Percentiles rank a stretch among this genome's conserved stretches.
Conservation (phyloP, 768 basidiomycete genomes). For the Naganishia vishniacii region DNA sequence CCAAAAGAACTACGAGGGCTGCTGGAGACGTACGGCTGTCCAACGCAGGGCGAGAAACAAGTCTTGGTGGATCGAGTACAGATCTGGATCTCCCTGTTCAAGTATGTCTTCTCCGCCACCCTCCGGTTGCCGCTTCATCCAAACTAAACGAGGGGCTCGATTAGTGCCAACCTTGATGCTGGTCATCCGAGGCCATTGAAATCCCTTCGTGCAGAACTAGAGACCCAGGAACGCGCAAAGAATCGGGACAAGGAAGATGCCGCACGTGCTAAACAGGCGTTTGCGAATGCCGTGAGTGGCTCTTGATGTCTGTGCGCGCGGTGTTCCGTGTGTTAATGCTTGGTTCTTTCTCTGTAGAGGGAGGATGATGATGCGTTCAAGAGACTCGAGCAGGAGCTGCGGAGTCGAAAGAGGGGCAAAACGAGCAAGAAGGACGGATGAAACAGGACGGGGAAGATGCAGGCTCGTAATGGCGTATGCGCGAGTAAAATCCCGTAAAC, state of each 20-base stretch:
- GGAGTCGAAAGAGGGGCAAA: not conserved
- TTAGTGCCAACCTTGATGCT: conserved; percentile 44
- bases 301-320: not conserved
- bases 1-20: conserved; percentile 37
- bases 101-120: conserved; percentile 27
- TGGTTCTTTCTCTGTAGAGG: not conserved
- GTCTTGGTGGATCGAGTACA: conserved; percentile 35
- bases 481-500: too few relatives aligned
- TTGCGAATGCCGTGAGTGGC: conserved; percentile 3
- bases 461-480: not conserved
- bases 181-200: conserved; percentile 40
- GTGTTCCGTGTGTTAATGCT: not conserved
- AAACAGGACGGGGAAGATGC: not conserved
- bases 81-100: conserved; percentile 47
- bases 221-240: conserved; percentile 32
- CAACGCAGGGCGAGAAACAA: conserved; percentile 39
- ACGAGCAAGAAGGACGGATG: not conserved
- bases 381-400: conserved; percentile 4
- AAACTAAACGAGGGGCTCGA: too few relatives aligned
- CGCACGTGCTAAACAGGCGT: conserved; percentile 28
- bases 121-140: too few relatives aligned
- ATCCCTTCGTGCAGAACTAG: conserved; percentile 36
- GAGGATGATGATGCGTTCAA: conserved; percentile 19
- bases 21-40: conserved; percentile 34
- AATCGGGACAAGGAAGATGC: conserved; percentile 41